Conservation (phyloP, 2,329 filamentous ascomycete genomes). For the Diaporthe sp. region DNA sequence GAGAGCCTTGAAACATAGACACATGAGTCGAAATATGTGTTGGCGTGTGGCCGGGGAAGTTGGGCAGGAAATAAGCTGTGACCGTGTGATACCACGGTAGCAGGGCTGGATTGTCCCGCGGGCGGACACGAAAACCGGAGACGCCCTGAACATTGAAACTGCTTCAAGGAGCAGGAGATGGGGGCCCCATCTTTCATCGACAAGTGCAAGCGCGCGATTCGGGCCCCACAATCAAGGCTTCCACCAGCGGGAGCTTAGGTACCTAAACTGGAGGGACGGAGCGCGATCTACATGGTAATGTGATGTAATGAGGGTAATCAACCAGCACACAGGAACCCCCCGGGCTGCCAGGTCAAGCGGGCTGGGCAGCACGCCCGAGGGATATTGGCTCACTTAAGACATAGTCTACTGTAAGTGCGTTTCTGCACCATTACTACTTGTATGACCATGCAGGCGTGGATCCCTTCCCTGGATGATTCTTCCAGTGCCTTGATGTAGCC, state of each 20-base stretch:
- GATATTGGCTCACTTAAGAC: not conserved
- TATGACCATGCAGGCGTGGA: not conserved
- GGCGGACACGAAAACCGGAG: slow-evolving; percentile 13
- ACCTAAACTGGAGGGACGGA: not conserved
- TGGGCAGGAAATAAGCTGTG: slow-evolving; percentile 11
- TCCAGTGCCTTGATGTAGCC: slow-evolving; percentile 1
- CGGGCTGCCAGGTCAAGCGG: not conserved
- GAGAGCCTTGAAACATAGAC: slow-evolving; percentile 24
- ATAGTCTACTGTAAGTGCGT: not conserved
- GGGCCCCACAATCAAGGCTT: slow-evolving; percentile 27
- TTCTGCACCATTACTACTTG: not conserved
- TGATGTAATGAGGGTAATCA: slow-evolving; percentile 31
- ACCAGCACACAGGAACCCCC: not conserved
- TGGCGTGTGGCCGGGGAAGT: not conserved
- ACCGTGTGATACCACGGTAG: slow-evolving; percentile 28
- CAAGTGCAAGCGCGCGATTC: slow-evolving; percentile 2
- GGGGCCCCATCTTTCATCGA: slow-evolving; percentile 3
- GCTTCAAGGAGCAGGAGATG: slow-evolving; percentile 31
- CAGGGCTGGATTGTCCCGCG: slow-evolving; percentile 9
- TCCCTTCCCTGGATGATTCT: not conserved
- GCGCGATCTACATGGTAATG: slow-evolving; percentile 9
- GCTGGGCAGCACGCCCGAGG: not conserved
- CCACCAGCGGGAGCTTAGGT: slow-evolving; percentile 5
- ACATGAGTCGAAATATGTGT: slow-evolving; percentile 24
- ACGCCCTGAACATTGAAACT: slow-evolving; percentile 18